phyloP scores from a whole-genome alignment of 2,329 filamentous ascomycete genomes.

The Cytospora chrysosperma region DNA sequence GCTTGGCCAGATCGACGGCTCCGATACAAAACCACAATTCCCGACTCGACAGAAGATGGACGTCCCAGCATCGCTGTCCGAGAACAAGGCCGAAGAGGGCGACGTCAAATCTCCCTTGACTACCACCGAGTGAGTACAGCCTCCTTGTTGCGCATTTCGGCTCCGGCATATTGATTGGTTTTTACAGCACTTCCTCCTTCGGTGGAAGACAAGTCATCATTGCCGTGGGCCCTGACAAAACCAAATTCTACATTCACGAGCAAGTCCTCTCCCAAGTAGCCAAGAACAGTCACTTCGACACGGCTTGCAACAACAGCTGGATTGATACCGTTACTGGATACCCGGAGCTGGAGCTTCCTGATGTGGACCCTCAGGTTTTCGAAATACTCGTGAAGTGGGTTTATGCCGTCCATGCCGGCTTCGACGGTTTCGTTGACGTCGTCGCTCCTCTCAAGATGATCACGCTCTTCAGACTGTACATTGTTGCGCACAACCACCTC shows the following conservation, averaged over 20 bases:
- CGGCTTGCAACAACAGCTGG: background rate
- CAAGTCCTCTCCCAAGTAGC: background rate
- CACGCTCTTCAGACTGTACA: background rate
- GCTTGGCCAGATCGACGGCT: no score
- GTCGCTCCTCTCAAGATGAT: no score
- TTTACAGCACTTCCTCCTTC: no score
- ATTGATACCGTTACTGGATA: background rate
- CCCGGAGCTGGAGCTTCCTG: slow-evolving; percentile 32
- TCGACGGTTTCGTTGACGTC: background rate
- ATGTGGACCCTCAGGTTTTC: slow-evolving; percentile 32
- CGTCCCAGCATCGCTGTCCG: no score
- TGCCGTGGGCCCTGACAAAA: background rate
- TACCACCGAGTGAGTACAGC: no score
- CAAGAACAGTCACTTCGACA: background rate
- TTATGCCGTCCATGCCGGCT: slow-evolving; percentile 24
- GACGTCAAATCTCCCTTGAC: no score
- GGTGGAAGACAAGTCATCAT: background rate
- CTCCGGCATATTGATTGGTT: no score
- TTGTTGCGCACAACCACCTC: background rate
- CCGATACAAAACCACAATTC: no score
- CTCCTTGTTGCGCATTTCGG: no score
- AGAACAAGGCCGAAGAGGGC: no score
- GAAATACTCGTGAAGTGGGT: slow-evolving; percentile 33
- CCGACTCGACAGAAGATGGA: no score
- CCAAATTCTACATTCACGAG: background rate